Evolutionary conservation across 2,329 filamentous ascomycete genomes (phyloP), one percentile per base, ranked within the genome.

Genomic region (Lizonia empirigonia): DNA sequence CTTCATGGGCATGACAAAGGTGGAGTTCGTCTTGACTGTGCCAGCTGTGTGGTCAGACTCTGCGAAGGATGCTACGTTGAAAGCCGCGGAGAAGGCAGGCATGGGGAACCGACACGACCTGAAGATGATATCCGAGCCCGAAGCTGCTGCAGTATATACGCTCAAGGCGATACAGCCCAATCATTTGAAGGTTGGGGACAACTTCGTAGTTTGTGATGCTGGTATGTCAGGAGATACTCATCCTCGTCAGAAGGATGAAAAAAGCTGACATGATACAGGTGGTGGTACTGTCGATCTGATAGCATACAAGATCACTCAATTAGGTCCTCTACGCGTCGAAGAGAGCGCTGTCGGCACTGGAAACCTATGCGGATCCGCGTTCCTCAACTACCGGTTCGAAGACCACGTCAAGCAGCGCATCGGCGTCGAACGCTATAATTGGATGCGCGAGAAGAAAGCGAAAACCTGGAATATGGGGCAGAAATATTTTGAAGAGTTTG

Each of bases 1-100:
- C 0, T 92, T 93, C 64, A 90, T 92, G 85, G 82, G 82, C 6
- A 84, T 83, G 7, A 91, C 88, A 5, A 85, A 85, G 62, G 85
- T 91, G 30, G 85, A 92, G 55, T 92, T 90, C 62, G 88, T 93
- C 39, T 78, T 94, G 47, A 93, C 89, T 1, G 68, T 70, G 9
- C 90, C 90, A 7, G 90, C 90, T 7, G 88, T 93, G 7, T 94
- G 90, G 90, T 90, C 85, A 19, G 90, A 94, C 69, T 84, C 87
- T 0, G 90, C 89, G n/a, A 93, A 92, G 76, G 89, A 91, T 70
- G 89, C 88, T 5, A 93, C 89, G 2, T 74, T 91, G 39, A 83
- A 88, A 67, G 90, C 89, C 5, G 89, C 89, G 9, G 87, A 91
- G 74, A 78, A 85, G 50, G 90, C 89, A 0, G 90, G 89, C 3